phyloP scores from a whole-genome alignment of 306 rosid species.

The Citrullus amarus region DNA sequence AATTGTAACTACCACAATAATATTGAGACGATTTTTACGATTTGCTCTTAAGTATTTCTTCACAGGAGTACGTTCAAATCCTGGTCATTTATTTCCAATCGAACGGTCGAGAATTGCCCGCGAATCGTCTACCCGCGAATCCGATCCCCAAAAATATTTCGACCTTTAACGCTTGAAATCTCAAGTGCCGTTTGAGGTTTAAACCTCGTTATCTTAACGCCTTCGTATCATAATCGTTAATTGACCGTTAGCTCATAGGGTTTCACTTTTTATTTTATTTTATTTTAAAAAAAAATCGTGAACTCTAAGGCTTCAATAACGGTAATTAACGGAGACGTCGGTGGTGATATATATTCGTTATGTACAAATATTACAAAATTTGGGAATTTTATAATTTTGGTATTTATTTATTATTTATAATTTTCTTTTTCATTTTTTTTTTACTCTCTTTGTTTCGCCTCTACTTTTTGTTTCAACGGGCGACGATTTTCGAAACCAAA shows the following conservation, averaged over 20 bases:
- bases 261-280: not conserved
- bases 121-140: slow-evolving; percentile 7
- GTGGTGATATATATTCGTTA: slow-evolving; percentile 57
- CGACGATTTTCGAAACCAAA: slow-evolving; percentile 86
- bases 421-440: not conserved
- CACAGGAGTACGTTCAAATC: not conserved
- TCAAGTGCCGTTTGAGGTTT: slow-evolving; percentile 81
- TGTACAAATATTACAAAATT: slow-evolving; percentile 4
- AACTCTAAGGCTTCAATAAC: slow-evolving; percentile 21
- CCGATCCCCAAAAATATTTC: slow-evolving; percentile 19
- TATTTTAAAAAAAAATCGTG: not conserved
- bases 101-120: slow-evolving; percentile 27
- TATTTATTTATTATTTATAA: not conserved
- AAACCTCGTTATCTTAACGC: slow-evolving; percentile 39
- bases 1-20: no score
- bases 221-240: slow-evolving; percentile 13
- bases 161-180: slow-evolving; percentile 21
- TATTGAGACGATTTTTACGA: no score
- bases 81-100: slow-evolving; percentile 15
- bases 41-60: no score
- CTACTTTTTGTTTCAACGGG: slow-evolving; percentile 82
- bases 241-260: slow-evolving; percentile 31
- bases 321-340: slow-evolving; percentile 78
- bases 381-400: not conserved
- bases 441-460: slow-evolving; percentile 8